A percentile compares a stretch with the other conserved stretches of the same genome.
phyloP scores from a whole-genome alignment of 441 rosid species.

The Theobroma grandiflorum region DNA sequence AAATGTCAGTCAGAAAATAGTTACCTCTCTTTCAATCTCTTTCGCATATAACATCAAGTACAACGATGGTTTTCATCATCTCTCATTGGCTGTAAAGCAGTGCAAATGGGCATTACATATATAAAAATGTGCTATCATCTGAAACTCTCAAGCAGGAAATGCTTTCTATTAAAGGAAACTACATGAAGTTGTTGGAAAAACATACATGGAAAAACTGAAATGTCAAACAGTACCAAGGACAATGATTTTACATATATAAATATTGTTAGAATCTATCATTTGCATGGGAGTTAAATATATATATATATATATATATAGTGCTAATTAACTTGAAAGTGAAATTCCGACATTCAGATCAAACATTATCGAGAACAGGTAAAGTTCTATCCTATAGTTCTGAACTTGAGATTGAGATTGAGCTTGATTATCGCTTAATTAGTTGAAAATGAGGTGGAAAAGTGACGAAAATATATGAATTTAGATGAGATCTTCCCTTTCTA shows the following conservation, averaged over 20 bases:
- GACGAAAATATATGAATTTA: background rate
- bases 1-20: background rate
- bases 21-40: background rate
- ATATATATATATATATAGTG: background rate
- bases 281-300: background rate
- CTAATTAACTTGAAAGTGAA: background rate
- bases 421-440: slow-evolving; percentile 24
- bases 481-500: slow-evolving; percentile 13
- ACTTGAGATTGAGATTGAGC: background rate
- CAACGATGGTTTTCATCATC: background rate
- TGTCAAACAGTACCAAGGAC: background rate
- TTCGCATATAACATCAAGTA: background rate
- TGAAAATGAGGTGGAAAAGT: slow-evolving; percentile 8
- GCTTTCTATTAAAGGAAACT: slow-evolving; percentile 18
- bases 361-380: background rate
- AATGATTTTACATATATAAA: background rate
- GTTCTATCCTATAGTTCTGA: background rate
- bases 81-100: slow-evolving; percentile 7
- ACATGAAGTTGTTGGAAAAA: background rate
- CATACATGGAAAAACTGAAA: background rate
- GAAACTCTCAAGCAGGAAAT: background rate
- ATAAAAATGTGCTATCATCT: background rate
- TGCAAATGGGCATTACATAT: background rate
- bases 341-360: background rate
- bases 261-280: background rate